Conservation (phyloP, 805 yeast species). For the Torulaspora delbrueckii region DNA sequence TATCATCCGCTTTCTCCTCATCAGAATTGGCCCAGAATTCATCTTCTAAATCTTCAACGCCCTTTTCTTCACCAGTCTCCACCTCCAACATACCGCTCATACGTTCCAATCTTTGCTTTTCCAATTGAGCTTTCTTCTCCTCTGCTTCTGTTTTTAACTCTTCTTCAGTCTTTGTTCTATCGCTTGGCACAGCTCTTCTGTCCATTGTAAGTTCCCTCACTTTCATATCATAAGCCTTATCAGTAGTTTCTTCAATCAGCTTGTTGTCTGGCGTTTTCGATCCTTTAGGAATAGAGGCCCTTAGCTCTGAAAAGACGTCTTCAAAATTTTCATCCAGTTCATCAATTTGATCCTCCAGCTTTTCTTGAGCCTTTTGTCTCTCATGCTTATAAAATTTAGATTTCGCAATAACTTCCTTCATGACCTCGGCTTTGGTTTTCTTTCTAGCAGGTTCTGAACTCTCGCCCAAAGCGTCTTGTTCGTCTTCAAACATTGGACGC, state of each 20-base stretch:
- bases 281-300: conserved; percentile 20
- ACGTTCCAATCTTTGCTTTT: conserved; percentile 63
- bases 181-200: conserved; percentile 74
- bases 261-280: conserved; percentile 33
- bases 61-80: conserved; percentile 40
- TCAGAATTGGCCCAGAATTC: conserved; percentile 63
- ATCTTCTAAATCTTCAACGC: conserved; percentile 65
- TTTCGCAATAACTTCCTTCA: conserved; percentile 80
- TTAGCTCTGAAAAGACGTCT: conserved; percentile 57
- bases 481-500: conserved; percentile 36
- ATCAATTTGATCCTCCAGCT: conserved; percentile 53
- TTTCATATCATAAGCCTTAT: conserved; percentile 55
- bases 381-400: conserved; percentile 73
- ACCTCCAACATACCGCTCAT: conserved; percentile 63
- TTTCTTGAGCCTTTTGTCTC: conserved; percentile 61
- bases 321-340: conserved; percentile 72
- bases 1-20: conserved; percentile 39
- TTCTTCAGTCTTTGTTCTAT: conserved; percentile 73
- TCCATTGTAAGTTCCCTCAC: conserved; percentile 65
- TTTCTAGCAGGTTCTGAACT: conserved; percentile 46
- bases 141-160: conserved; percentile 57
- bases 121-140: conserved; percentile 56
- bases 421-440: conserved; percentile 77
- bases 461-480: conserved; percentile 38
- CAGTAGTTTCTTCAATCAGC: conserved; percentile 39